phyloP scores from a whole-genome alignment of 805 yeast genomes.

The Kuraishia floccosa region DNA sequence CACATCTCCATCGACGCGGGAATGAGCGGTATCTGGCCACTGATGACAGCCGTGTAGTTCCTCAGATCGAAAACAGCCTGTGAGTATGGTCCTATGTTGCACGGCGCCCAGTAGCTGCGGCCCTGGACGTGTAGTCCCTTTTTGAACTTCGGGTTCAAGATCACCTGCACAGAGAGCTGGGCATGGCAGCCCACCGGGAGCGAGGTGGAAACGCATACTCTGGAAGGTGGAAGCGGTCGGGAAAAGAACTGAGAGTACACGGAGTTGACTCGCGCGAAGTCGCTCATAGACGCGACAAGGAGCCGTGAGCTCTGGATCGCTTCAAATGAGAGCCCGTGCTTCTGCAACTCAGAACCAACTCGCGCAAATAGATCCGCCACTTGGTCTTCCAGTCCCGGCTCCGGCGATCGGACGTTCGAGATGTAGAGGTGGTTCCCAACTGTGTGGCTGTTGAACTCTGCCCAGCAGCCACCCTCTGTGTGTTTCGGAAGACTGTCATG shows the following conservation, averaged over 20 bases:
- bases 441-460: constrained; percentile 9
- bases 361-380: constrained; percentile 34
- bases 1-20: constrained; percentile 58
- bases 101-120: constrained; percentile 96
- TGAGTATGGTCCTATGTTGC: constrained; percentile 95
- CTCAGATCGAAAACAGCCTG: constrained; percentile 52
- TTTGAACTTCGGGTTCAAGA: constrained; percentile 25
- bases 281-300: constrained; percentile 49
- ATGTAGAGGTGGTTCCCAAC: constrained; percentile 23
- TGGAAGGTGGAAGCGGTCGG: constrained; percentile 70
- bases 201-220: constrained; percentile 68
- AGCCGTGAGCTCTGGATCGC: constrained; percentile 52
- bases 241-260: constrained; percentile 48
- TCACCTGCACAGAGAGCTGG: constrained; percentile 51
- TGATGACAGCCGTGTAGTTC: constrained; percentile 44
- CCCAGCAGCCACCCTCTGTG: constrained; percentile 3
- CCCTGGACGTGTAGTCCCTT: constrained; percentile 86
- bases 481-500: no score
- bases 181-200: constrained; percentile 26
- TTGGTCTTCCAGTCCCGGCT: constrained; percentile 28
- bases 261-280: constrained; percentile 50
- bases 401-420: constrained; percentile 27
- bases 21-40: constrained; percentile 86
- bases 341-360: constrained; percentile 21
- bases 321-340: constrained; percentile 21